These are phyloP conservation scores for Aspergillus carlsbadensis DNA, from an alignment of 495 filamentous ascomycete genomes.

Conservation along the genomic window DNA sequence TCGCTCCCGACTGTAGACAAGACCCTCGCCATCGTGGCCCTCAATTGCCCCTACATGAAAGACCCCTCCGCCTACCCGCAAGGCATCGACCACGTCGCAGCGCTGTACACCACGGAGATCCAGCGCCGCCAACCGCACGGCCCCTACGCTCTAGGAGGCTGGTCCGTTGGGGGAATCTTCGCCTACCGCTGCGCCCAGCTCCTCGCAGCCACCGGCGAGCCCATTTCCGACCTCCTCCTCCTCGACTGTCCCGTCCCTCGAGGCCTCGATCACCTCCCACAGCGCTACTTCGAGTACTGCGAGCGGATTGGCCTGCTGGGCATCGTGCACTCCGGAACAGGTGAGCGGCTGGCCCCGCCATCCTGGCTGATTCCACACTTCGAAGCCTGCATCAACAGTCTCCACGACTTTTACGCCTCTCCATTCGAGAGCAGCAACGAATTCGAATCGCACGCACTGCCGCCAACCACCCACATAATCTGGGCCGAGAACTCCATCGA, in stretches of 20 bases:
- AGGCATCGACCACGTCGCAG: constrained; percentile 55
- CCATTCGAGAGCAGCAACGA: constrained; percentile 34
- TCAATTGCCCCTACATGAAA: constrained; percentile 69
- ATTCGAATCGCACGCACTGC: constrained; percentile 39
- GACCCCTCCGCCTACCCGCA: constrained; percentile 53
- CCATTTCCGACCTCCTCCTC: constrained; percentile 71
- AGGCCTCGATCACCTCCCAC: constrained; percentile 73
- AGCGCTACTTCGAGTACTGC: constrained; percentile 75
- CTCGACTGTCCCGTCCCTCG: constrained; percentile 82
- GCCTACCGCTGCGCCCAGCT: constrained; percentile 80
- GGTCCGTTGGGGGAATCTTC: constrained; percentile 86
- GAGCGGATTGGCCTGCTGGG: constrained; percentile 78
- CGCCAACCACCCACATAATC: constrained; percentile 65
- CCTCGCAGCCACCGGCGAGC: constrained; percentile 63
- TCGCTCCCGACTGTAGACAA: constrained; percentile 55
- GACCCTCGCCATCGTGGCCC: constrained; percentile 56
- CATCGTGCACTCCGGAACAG: constrained; percentile 51
- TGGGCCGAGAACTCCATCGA: constrained; percentile 84
- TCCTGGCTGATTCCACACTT: constrained; percentile 86
- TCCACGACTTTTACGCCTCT: constrained; percentile 67
- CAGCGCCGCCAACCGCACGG: constrained; percentile 73
- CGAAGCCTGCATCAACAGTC: constrained; percentile 67
- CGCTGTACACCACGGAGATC: constrained; percentile 61
- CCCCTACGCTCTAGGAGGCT: constrained; percentile 66
- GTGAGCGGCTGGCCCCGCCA: constrained; percentile 44